Percentiles rank a stretch among this genome's conserved stretches.
phyloP scores from a whole-genome alignment of 805 yeast genomes.

The Naumovozyma dairenensis region DNA sequence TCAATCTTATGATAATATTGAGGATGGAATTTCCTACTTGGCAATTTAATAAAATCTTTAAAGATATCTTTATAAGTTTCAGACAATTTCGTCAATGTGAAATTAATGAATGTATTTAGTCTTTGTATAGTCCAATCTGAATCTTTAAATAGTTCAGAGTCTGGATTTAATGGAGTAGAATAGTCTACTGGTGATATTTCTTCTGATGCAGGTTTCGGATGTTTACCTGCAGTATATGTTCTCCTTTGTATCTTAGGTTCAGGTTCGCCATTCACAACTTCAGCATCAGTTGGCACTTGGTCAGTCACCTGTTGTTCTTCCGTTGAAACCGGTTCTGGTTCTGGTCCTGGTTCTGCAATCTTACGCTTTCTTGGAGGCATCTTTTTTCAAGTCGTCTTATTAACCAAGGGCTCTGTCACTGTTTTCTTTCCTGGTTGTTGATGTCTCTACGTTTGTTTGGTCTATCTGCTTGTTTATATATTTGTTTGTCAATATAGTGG shows the following conservation, averaged over 20 bases:
- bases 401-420: no score
- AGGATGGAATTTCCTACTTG: conserved; percentile 65
- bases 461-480: no score
- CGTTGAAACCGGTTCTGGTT: conserved; percentile 3
- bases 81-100: conserved; percentile 21
- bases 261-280: conserved; percentile 4
- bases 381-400: no score
- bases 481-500: no score
- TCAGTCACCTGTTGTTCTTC: conserved; percentile 1
- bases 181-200: conserved; percentile 18
- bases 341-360: conserved; percentile 7
- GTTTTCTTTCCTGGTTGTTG: no score
- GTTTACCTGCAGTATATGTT: conserved; percentile 27
- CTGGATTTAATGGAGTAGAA: conserved; percentile 21
- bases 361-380: conserved; percentile 21
- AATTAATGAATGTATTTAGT: conserved; percentile 24
- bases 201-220: conserved; percentile 18
- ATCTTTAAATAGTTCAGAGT: conserved; percentile 24
- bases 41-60: conserved; percentile 58
- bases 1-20: conserved; percentile 63
- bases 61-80: conserved; percentile 24
- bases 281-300: conserved; percentile 1
- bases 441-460: no score
- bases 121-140: conserved; percentile 28
- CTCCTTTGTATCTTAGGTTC: no score